Evolutionary conservation across 768 basidiomycete genomes (phyloP), one percentile per base, ranked within the genome.

Genomic region (Suillus plorans): DNA sequence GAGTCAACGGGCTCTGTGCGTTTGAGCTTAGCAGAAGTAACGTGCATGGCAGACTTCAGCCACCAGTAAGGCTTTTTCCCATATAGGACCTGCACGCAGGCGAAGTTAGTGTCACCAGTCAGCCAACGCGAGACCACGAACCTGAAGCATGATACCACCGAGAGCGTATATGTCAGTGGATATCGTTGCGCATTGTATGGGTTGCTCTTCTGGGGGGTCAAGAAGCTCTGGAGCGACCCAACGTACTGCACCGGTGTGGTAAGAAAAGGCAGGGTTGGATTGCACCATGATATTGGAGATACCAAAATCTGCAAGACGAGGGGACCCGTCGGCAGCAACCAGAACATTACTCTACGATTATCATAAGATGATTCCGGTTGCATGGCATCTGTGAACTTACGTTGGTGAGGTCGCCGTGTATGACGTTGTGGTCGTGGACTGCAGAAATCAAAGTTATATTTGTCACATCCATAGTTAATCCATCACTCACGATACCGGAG

Each of bases 241-340:
- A 9, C 67, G 64, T 0, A 66, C 10, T 20, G 71, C 64, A 5
- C 66, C 69, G 5, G 60, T 64, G 25, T 64, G 71, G 44, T 69
- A 74, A 34, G 70, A 69, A 7, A 66, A 67, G 13, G 71, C 58
- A 12, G 72, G 68, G 45, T 76, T 71, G 63, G 77, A 71, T 63
- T 80, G 78, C 12, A 70, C 70, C 25, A 78, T 70, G 63, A 82
- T 76, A 36, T 68, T 79, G 18, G 80, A 82, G 8, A 83, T 69
- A 3, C 82, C 82, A 62, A 82, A 83, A 63, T 83, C 82, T 63
- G 78, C 50, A 28, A 67, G 63, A 6, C 58, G 55, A 22, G 60
- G 60, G 22, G 61, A 45, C 25, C 64, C 66, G 1, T 67, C 47
- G 39, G 16, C 36, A 25, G 60, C 41, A 53, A 67, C 61, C 20